Evolutionary conservation across 106 monocot genomes (phyloP), one percentile per base, ranked within the genome.

Genomic region (Iris macrosiphon): DNA sequence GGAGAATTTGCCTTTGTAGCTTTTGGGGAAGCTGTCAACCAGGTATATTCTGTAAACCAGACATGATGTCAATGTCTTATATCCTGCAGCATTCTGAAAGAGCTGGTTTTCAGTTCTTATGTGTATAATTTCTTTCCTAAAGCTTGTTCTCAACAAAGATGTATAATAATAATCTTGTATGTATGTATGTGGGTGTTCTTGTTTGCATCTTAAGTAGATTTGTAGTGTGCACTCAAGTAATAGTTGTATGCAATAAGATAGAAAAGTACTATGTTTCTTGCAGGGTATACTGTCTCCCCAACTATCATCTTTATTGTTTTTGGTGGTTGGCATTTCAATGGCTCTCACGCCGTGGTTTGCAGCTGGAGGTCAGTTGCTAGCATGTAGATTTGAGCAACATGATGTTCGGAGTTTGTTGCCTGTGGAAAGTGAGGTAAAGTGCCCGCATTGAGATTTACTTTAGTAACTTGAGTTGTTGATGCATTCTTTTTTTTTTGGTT

Each of bases 1-100:
- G 96, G 96, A 61, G 96, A 98, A 74, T 98, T 98, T 78, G 96
- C 96, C 10, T 98, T 98, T 75, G 96, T 98, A 47, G 90, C 96
- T 59, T 98, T 98, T 56, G 90, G 90, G 30, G 90, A 90, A 46
- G 96, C 96, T 70, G 86, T 90, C n/a, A 98, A 98, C 69, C 96
- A 98, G 96, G 90, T 98, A 40, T 30, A 14, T 11, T 59, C 34
- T 29, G 27, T 29, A 28, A 28, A 27, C 13, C 14, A 28, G n/a
- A 1, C 4, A 6, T 2, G 25, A 4, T 49, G 28, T 53, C 17
- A 33, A 31, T 6, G 32, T 52, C 18, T 32, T 32, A 7, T 52
- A 31, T 32, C 23, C 30, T 52, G 10, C 7, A 32, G 30, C 13
- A 32, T 31, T 53, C 52, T 32, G 19, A 33, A 53, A 53, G 32